Conservation (phyloP, 495 filamentous ascomycete species). For the Penicillium lagena region DNA sequence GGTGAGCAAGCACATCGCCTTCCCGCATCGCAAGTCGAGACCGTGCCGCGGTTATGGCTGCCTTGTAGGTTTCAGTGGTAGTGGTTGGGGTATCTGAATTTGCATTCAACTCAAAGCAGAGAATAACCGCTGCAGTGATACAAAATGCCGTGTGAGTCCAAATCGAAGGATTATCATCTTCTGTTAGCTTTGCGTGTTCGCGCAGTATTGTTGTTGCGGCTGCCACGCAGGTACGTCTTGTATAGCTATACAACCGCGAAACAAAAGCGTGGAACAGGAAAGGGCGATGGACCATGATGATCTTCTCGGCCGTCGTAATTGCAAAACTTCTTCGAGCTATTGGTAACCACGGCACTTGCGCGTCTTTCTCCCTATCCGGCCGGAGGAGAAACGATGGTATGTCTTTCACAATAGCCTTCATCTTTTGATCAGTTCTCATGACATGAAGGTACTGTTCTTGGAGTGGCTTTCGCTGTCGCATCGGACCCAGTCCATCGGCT, state of each 20-base stretch:
- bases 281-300: conserved; percentile 46
- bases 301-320: conserved; percentile 41
- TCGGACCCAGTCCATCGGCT: conserved; percentile 29
- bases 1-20: conserved; percentile 20
- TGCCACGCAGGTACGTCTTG: conserved; percentile 36
- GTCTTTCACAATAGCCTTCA: conserved; percentile 29
- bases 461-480: conserved; percentile 20
- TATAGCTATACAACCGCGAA: conserved; percentile 30
- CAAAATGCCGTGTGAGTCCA: conserved; percentile 28
- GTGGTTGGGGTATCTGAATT: conserved; percentile 7
- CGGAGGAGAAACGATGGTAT: conserved; percentile 26
- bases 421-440: conserved; percentile 32
- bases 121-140: conserved; percentile 24
- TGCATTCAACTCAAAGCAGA: conserved; percentile 24
- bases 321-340: conserved; percentile 35
- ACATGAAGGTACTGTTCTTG: conserved; percentile 38
- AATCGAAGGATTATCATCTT: conserved; percentile 22
- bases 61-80: conserved; percentile 13
- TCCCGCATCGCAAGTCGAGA: conserved; percentile 15
- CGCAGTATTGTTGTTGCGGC: conserved; percentile 42
- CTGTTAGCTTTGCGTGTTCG: conserved; percentile 26
- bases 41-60: conserved; percentile 18
- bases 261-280: conserved; percentile 40
- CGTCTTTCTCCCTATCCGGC: conserved; percentile 18
- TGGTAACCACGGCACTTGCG: conserved; percentile 29